A percentile compares a stretch with the other conserved stretches of the same genome.
phyloP scores from a whole-genome alignment of 768 basidiomycete genomes.

The Amanita jacksonii region DNA sequence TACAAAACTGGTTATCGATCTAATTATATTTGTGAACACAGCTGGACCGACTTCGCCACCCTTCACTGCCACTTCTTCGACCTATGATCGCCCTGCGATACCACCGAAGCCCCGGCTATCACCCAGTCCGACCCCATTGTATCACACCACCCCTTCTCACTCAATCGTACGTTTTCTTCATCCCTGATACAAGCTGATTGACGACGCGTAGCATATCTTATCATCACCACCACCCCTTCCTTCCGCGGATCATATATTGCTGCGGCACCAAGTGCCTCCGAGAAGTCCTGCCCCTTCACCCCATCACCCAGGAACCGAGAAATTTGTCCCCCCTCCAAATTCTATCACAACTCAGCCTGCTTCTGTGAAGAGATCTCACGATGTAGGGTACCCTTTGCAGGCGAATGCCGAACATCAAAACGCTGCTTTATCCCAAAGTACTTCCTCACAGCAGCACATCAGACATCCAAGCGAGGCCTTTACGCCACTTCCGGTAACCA shows the following conservation, averaged over 20 bases:
- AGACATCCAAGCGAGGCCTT: constrained; percentile 8
- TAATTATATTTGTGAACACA: constrained; percentile 12
- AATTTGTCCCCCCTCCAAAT: too few relatives aligned
- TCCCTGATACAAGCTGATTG: constrained; percentile 1
- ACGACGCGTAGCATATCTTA: constrained; percentile 1
- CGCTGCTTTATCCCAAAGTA: neutral
- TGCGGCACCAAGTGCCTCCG: neutral
- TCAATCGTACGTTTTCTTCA: neutral
- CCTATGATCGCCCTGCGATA: constrained; percentile 21
- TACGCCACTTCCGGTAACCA: constrained; percentile 29
- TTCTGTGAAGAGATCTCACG: too few relatives aligned
- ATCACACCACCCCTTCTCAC: constrained; percentile 1
- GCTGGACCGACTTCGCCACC: constrained; percentile 29
- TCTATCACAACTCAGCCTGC: too few relatives aligned
- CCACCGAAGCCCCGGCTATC: constrained; percentile 24
- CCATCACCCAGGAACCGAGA: neutral
- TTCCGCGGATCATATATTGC: constrained; percentile 10
- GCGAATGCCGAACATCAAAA: too few relatives aligned
- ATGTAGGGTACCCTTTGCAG: too few relatives aligned
- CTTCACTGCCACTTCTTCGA: constrained; percentile 16
- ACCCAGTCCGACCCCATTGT: neutral
- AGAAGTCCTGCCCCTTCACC: neutral
- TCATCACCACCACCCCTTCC: constrained; percentile 9
- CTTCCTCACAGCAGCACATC: neutral
- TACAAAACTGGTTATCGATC: constrained; percentile 10